These are phyloP conservation scores for Kuraishia ogatae DNA, from an alignment of 805 yeast genomes.

Conservation along the genomic window DNA sequence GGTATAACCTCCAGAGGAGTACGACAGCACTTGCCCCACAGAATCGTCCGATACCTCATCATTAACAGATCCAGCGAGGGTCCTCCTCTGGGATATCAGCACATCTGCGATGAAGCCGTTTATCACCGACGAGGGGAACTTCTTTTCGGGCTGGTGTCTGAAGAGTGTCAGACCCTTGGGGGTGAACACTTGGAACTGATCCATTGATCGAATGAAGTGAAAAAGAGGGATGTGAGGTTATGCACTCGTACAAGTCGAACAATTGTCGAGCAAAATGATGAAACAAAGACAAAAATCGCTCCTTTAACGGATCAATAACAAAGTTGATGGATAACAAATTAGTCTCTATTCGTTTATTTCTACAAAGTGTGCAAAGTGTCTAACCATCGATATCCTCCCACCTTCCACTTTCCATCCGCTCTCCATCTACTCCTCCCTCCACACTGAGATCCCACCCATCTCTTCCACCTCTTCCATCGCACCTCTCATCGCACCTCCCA, in stretches of 20 bases:
- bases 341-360: too few species aligned
- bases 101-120: slow-evolving; percentile 41
- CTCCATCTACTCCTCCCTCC: neutral
- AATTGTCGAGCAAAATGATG: too few species aligned
- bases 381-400: too few species aligned
- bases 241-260: too few species aligned
- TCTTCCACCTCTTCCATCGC: neutral
- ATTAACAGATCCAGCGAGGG: slow-evolving; percentile 11
- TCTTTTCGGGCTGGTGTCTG: slow-evolving; percentile 30
- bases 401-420: neutral
- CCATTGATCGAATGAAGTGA: slow-evolving; percentile 22
- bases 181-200: slow-evolving; percentile 39
- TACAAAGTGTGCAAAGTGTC: too few species aligned
- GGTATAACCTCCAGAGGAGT: slow-evolving; percentile 30
- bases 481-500: too few species aligned
- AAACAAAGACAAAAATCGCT: too few species aligned
- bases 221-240: too few species aligned
- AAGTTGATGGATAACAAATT: too few species aligned
- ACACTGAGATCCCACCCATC: neutral
- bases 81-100: slow-evolving; percentile 31
- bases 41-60: slow-evolving; percentile 14
- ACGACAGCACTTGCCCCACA: slow-evolving; percentile 16
- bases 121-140: slow-evolving; percentile 28
- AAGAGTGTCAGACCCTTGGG: slow-evolving; percentile 46
- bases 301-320: too few species aligned